Evolutionary conservation across 148 eudicot species (phyloP).

Genomic region (Tetragonia tetragonoides): DNA sequence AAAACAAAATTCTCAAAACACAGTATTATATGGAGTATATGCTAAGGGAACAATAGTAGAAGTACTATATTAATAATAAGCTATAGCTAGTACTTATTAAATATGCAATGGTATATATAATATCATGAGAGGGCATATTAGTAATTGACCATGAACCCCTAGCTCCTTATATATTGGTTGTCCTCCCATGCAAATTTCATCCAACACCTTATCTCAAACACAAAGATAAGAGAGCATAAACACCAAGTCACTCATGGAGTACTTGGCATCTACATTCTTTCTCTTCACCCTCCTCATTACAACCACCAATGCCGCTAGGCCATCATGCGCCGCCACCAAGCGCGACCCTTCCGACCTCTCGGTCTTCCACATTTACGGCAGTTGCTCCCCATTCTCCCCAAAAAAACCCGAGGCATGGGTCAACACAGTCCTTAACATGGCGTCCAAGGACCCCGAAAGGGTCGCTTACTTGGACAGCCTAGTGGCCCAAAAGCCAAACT

Average conservation of each 20-base stretch:
- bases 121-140: background rate
- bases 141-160: background rate
- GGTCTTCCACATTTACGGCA: constrained; percentile 60
- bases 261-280: constrained; percentile 35
- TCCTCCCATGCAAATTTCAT: constrained; percentile 12
- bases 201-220: constrained; percentile 25
- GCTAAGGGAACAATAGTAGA: too few species aligned
- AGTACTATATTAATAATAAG: too few species aligned
- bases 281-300: constrained; percentile 32
- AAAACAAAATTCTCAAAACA: too few species aligned
- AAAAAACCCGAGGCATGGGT: constrained; percentile 54
- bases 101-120: background rate
- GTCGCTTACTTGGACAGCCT: constrained; percentile 64
- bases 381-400: constrained; percentile 71
- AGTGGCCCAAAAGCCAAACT: constrained; percentile 40
- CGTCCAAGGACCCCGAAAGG: constrained; percentile 66
- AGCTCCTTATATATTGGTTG: constrained; percentile 17
- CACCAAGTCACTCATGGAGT: constrained; percentile 32
- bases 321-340: constrained; percentile 42
- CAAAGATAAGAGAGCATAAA: constrained; percentile 1
- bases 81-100: too few species aligned
- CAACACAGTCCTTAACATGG: constrained; percentile 64
- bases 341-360: constrained; percentile 51
- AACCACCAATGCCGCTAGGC: constrained; percentile 35
- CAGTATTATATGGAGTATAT: too few species aligned